Evolutionary conservation across 2,329 filamentous ascomycete genomes (phyloP).

Genomic region (Cyphellophora europaea): DNA sequence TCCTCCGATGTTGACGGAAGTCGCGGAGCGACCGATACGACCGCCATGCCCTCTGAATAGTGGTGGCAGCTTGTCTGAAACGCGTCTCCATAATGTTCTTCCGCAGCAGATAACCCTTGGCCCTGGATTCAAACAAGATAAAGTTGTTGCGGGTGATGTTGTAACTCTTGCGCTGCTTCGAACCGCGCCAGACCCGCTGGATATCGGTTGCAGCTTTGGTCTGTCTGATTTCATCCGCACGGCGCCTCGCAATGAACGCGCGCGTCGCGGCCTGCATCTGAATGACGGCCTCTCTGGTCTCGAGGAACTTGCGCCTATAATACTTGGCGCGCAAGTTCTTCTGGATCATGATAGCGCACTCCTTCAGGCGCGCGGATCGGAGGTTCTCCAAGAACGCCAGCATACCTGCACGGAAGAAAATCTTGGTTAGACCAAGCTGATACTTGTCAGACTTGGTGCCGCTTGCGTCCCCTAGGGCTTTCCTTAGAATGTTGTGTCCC

Average conservation of each 20-base stretch:
- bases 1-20: constrained; percentile 84
- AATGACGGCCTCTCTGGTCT: constrained; percentile 73
- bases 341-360: constrained; percentile 94
- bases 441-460: constrained; percentile 81
- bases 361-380: constrained; percentile 79
- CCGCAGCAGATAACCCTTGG: constrained; percentile 85
- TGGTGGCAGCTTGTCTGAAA: constrained; percentile 78
- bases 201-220: constrained; percentile 87
- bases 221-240: constrained; percentile 70
- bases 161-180: constrained; percentile 79
- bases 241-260: constrained; percentile 67
- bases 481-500: constrained; percentile 83
- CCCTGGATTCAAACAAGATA: constrained; percentile 77
- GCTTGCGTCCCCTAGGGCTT: constrained; percentile 71
- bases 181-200: constrained; percentile 87
- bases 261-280: constrained; percentile 68
- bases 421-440: constrained; percentile 94
- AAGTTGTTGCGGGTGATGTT: constrained; percentile 70
- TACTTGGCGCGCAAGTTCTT: constrained; percentile 96
- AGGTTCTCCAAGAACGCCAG: constrained; percentile 94
- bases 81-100: constrained; percentile 91
- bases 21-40: constrained; percentile 65
- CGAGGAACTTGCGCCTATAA: constrained; percentile 83
- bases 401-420: constrained; percentile 99
- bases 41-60: constrained; percentile 87